A percentile compares a stretch with the other conserved stretches of the same genome.
Evolutionary conservation across 208 protist species (phyloP).

Genomic region (Acanthamoeba castellanii): DNA sequence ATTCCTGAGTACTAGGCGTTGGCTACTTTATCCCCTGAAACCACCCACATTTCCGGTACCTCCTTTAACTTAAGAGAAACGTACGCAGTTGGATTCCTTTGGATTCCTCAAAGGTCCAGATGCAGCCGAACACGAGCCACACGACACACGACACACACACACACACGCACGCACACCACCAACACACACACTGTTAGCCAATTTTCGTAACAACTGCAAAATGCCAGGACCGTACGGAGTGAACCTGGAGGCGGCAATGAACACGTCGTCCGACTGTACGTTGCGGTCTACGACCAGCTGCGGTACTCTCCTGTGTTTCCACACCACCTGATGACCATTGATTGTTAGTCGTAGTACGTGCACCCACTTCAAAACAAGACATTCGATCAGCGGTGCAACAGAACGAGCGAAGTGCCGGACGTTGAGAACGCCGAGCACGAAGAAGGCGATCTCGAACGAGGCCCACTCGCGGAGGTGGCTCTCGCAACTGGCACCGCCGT

Average conservation of each 20-base stretch:
- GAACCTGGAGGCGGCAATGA: neutral
- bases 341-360: neutral
- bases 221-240: neutral
- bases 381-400: too few species aligned
- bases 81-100: slow-evolving; percentile 58
- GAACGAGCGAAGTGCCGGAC: too few species aligned
- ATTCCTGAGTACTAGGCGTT: too few species aligned
- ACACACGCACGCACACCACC: too few species aligned
- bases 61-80: too few species aligned
- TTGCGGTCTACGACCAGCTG: neutral
- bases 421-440: neutral
- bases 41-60: too few species aligned
- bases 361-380: neutral
- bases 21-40: too few species aligned
- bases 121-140: slow-evolving; percentile 24
- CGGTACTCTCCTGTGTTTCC: neutral
- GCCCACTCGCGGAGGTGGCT: neutral
- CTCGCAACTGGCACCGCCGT: neutral
- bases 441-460: neutral
- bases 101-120: slow-evolving; percentile 17
- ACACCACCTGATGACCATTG: neutral
- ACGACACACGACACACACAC: neutral
- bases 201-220: too few species aligned
- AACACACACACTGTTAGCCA: too few species aligned
- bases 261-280: neutral